Base-by-base conservation (phyloP, 139 green algal species). In the Micractinium conductrix region DNA sequence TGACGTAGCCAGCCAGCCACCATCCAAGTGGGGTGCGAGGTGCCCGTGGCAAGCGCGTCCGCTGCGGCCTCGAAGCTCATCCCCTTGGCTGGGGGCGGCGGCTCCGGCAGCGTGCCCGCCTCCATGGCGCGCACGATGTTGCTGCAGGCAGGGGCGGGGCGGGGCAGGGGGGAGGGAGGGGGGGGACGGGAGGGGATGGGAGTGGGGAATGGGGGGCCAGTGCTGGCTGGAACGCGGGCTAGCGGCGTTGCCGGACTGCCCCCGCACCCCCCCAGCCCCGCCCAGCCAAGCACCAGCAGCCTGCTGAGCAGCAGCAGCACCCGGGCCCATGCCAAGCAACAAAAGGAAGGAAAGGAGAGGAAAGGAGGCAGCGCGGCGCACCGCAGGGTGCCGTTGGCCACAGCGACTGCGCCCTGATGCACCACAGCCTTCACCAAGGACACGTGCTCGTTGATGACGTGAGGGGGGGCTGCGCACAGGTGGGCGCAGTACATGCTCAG, bases 1-100 rank as follows among this genome's bases (percentile, higher is more conserved):
- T 86, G 81, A 48, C 82, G 33, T 45, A 97, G 67, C 95, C 95
- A 98, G 33, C 91, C 76, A 19, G 70, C 19, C 58, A 97, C 93
- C 82, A 98, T 85, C 95, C 95, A 98, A 26, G 82, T 90, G 44
- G 94, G 94, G 84, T 97, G 94, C 38, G 85, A 93, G 78, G 87
- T 62, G 26, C 67, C 72, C 0, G 94, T 12, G 0, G 67, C 90
- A 68, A 93, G 53, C n/a, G 76, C 62, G 4, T 90, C 82, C 1
- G 80, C 78, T 48, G 55, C 72, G 4, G 33, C 22, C 24, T n/a
- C 3, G 24, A 7, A 28, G n/a, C 30, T 38, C 42, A 53, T 45
- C 44, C 63, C 80, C 3, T 44, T 68, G 35, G 58, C 14, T 4
- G 85, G 85, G 8, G 55, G 40, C 19, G 69, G 55, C 45, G 85